Base-by-base conservation (phyloP, 179 eudicot species). In the Amaranthus tricolor region DNA sequence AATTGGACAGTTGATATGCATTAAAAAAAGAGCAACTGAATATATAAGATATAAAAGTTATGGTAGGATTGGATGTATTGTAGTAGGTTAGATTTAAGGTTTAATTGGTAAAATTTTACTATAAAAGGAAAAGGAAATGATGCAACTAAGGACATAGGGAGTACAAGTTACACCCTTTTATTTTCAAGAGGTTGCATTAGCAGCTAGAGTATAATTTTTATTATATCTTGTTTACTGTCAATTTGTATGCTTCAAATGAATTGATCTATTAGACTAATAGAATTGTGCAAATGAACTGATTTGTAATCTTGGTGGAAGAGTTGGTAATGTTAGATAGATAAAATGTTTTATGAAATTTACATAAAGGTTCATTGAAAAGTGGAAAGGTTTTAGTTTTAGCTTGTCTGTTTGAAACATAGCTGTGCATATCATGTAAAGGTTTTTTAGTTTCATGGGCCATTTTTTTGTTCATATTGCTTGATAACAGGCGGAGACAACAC, bases 401-500 rank as follows among this genome's bases (percentile, higher is more conserved):
- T 40, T 6, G 13, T 19, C 9, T 50, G 71, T 51, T 67, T 50
- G 19, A 11, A 21, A 19, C 54, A 12, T 20, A 19, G 57, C 6
- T 20, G 56, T 51, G 13, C 8, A 67, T 1, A 16, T 44, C 52
- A 55, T 68, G 15, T 40, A 11, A 3, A 78, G 52, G 53, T 24
- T 68, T 43, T 53, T 71, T 76, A 67, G 55, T 60, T 31, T 71
- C n/a, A 19, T 20, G 66, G 40, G 40, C 24, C 62, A 48, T 59
- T 17, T 49, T 49, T 11, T n/a, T 71, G 12, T 74, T 77, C 49
- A 50, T 64, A 13, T 52, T 53, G 44, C 50, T 57, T 73, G 21
- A 73, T 80, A 2, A 31, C 40, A 96, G 99, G 90, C 76, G 66
- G 92, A 86, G 82, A 91, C 99, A 67, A 73, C 63, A 67, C 85